Percentiles rank a stretch among this genome's conserved stretches.
Conservation (phyloP, 2,329 filamentous ascomycete species). For the Ophiostoma novo-ulmi region DNA sequence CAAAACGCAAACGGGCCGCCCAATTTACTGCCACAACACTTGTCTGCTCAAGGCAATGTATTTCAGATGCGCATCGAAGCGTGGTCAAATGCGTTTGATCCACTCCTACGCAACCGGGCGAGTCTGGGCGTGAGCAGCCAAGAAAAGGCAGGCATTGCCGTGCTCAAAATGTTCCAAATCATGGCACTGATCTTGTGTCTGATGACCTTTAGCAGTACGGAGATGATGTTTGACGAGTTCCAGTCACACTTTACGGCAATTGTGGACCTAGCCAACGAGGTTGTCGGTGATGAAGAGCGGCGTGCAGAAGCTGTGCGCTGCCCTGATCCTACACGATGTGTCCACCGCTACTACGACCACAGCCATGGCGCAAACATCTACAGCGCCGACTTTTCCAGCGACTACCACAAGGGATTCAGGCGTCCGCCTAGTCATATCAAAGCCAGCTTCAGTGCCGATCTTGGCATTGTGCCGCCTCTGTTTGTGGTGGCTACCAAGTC, state of each 20-base stretch:
- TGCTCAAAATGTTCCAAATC: slow-evolving; percentile 58
- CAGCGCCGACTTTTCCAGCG: slow-evolving; percentile 28
- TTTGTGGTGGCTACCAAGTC: slow-evolving; percentile 64
- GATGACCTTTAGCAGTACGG: slow-evolving; percentile 56
- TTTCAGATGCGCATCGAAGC: slow-evolving; percentile 48
- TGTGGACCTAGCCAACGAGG: slow-evolving; percentile 53
- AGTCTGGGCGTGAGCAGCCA: slow-evolving; percentile 47
- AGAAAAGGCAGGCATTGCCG: slow-evolving; percentile 55
- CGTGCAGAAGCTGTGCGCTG: slow-evolving; percentile 45
- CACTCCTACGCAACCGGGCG: slow-evolving; percentile 47
- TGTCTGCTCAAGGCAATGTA: slow-evolving; percentile 44
- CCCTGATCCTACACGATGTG: slow-evolving; percentile 41
- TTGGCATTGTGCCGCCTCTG: slow-evolving; percentile 60
- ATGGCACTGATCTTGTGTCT: slow-evolving; percentile 54
- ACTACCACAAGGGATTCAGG: slow-evolving; percentile 40
- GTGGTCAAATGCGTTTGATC: slow-evolving; percentile 55
- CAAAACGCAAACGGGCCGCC: slow-evolving; percentile 45
- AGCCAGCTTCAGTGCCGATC: slow-evolving; percentile 58
- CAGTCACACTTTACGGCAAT: slow-evolving; percentile 49
- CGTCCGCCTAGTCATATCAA: slow-evolving; percentile 50
- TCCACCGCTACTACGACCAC: slow-evolving; percentile 29
- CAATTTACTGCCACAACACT: slow-evolving; percentile 47
- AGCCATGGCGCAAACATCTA: slow-evolving; percentile 17
- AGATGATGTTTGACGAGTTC: slow-evolving; percentile 55
- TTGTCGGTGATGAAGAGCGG: slow-evolving; percentile 54